A percentile compares a stretch with the other conserved stretches of the same genome.
Evolutionary conservation across 352 stramenopile species (phyloP).

Genomic region (Globisporangium echinulatum): DNA sequence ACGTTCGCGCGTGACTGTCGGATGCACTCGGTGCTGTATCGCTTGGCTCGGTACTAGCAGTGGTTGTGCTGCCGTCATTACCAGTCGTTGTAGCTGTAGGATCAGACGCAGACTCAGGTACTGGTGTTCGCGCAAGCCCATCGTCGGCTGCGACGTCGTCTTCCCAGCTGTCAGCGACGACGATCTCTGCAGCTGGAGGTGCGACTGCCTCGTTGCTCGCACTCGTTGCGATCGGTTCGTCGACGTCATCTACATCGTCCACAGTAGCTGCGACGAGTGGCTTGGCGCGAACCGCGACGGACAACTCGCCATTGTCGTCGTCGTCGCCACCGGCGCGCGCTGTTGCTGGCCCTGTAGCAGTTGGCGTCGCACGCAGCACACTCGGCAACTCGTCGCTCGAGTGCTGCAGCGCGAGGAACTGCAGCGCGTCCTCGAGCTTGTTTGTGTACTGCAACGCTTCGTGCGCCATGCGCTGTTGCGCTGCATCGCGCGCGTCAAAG

Average conservation of each 20-base stretch:
- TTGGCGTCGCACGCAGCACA: conserved; percentile 28
- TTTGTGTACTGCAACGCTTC: conserved; percentile 59
- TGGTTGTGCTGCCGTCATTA: too few relatives aligned
- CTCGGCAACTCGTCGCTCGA: conserved; percentile 48
- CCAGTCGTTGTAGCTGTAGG: neutral
- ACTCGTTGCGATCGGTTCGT: conserved; percentile 2
- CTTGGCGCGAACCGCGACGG: conserved; percentile 24
- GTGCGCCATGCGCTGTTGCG: conserved; percentile 10
- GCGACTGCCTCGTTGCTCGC: neutral
- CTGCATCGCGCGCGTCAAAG: conserved; percentile 10
- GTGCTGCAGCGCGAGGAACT: conserved; percentile 53
- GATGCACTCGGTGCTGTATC: conserved; percentile 12
- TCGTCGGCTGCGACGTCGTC: conserved; percentile 13
- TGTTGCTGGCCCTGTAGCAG: neutral
- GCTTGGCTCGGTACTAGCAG: neutral
- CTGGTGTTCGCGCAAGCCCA: neutral
- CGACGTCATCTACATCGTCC: neutral
- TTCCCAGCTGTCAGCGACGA: conserved; percentile 19
- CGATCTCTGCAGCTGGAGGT: neutral
- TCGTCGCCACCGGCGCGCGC: conserved; percentile 7
- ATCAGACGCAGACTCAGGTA: neutral
- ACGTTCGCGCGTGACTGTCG: conserved; percentile 38
- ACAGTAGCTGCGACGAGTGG: neutral
- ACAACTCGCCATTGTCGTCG: conserved; percentile 18
- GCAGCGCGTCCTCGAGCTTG: conserved; percentile 57